These are phyloP conservation scores for Zizania palustris DNA, from an alignment of 202 grass and related monocot genomes.

Conservation along the genomic window DNA sequence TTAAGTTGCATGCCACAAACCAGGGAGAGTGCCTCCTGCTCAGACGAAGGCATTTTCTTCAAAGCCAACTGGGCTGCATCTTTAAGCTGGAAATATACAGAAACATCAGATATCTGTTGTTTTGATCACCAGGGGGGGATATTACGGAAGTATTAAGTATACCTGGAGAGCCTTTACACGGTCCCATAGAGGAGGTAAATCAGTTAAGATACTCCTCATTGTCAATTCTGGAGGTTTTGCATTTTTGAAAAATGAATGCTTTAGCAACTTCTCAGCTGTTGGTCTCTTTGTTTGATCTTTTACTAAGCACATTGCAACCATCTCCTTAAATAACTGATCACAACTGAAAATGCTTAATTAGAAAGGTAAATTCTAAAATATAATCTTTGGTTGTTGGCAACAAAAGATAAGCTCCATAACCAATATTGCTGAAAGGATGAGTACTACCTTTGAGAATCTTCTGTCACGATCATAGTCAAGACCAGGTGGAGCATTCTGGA, in stretches of 20 bases:
- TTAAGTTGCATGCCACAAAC: conserved; percentile 51
- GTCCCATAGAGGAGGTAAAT: conserved; percentile 91
- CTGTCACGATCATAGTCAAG: conserved; percentile 98
- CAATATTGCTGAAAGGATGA: conserved; percentile 59
- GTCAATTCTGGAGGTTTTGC: conserved; percentile 85
- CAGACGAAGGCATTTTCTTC: conserved; percentile 97
- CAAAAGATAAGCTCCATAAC: conserved; percentile 28
- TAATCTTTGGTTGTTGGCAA: conserved; percentile 15
- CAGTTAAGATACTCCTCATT: conserved; percentile 80
- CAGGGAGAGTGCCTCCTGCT: conserved; percentile 95
- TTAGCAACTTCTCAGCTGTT: conserved; percentile 89
- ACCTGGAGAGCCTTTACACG: conserved; percentile 99
- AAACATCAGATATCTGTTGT: conserved; percentile 36
- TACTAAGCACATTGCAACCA: conserved; percentile 98
- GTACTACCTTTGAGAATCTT: conserved; percentile 96
- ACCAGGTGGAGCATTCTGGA: conserved; percentile 97
- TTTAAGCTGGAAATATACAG: conserved; percentile 70
- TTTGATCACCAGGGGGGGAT: conserved; percentile 2
- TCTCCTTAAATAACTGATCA: conserved; percentile 99
- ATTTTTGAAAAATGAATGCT: conserved; percentile 97
- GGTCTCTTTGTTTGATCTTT: conserved; percentile 99
- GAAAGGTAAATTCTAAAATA: conserved; percentile 49
- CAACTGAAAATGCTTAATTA: conserved; percentile 74
- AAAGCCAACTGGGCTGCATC: conserved; percentile 97
- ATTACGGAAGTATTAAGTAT: conserved; percentile 18